Percentiles rank a stretch among this genome's conserved stretches.
phyloP scores from a whole-genome alignment of 169 alveolate species.

The Eimeria sp. region DNA sequence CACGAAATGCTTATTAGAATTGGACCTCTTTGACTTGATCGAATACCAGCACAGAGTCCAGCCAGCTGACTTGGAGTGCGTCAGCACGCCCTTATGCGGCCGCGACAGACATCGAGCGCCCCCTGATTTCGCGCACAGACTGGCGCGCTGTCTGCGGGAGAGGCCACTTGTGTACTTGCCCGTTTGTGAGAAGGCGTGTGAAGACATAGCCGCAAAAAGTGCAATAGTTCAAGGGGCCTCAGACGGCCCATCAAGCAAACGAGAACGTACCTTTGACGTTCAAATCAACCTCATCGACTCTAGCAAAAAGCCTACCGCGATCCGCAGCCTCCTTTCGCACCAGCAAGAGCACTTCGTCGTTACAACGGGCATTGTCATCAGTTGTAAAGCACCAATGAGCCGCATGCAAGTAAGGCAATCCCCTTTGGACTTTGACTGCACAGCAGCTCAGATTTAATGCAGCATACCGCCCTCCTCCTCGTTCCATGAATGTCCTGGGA shows the following conservation, averaged over 20 bases:
- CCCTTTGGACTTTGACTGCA: background rate
- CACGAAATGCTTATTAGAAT: constrained; percentile 65
- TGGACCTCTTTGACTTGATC: constrained; percentile 70
- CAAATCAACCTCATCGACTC: constrained; percentile 80
- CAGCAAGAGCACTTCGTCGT: constrained; percentile 83
- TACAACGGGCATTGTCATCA: constrained; percentile 78
- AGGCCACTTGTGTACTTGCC: constrained; percentile 83
- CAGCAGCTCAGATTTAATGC: background rate
- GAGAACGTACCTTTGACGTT: constrained; percentile 66
- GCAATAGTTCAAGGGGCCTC: constrained; percentile 73
- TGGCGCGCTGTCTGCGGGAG: constrained; percentile 76
- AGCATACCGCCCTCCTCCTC: background rate
- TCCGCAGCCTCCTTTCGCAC: constrained; percentile 75
- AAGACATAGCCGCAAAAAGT: constrained; percentile 68
- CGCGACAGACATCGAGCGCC: constrained; percentile 82
- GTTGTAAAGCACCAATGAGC: constrained; percentile 72
- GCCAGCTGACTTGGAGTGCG: constrained; percentile 79
- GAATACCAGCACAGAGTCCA: constrained; percentile 77
- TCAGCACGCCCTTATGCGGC: constrained; percentile 80
- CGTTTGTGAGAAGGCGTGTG: constrained; percentile 81
- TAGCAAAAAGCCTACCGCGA: constrained; percentile 69
- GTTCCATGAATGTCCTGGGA: background rate
- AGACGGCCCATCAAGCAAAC: constrained; percentile 44
- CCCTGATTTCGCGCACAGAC: constrained; percentile 79
- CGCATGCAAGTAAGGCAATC: constrained; percentile 69